Evolutionary conservation across 1,284 basidiomycete species (phyloP).

Genomic region (Xerocomus amazonicus): DNA sequence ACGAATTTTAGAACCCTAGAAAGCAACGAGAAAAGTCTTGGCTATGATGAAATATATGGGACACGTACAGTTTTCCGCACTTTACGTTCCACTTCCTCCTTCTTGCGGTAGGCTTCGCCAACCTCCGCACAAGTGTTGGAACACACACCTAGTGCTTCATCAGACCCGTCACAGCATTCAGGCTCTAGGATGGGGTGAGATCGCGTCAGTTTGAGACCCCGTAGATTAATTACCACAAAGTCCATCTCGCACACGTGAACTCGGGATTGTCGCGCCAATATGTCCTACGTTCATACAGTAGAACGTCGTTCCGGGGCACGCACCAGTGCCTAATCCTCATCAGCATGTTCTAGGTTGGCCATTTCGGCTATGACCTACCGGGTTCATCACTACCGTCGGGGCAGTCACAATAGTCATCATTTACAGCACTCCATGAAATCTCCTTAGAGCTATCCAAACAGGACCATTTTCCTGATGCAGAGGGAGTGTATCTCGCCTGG

Average conservation of each 20-base stretch:
- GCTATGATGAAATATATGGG: background rate
- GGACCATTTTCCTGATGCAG: constrained; percentile 52
- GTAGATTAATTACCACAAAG: constrained; percentile 74
- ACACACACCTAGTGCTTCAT: constrained; percentile 82
- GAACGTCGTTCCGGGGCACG: constrained; percentile 77
- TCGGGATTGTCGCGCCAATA: constrained; percentile 74
- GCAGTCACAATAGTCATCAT: constrained; percentile 96
- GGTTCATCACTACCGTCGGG: constrained; percentile 92
- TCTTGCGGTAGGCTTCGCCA: constrained; percentile 67
- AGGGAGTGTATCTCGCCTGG: constrained; percentile 45
- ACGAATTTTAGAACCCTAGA: constrained; percentile 86
- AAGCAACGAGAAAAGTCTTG: background rate
- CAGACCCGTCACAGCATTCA: constrained; percentile 97
- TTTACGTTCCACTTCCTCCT: constrained; percentile 69
- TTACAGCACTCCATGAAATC: constrained; percentile 76
- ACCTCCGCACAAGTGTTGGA: constrained; percentile 76
- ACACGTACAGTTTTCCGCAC: constrained; percentile 70
- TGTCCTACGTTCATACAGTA: constrained; percentile 91
- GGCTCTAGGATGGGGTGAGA: constrained; percentile 54
- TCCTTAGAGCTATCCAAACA: constrained; percentile 72
- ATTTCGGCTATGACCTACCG: constrained; percentile 41
- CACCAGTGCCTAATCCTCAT: constrained; percentile 68
- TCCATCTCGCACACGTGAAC: constrained; percentile 90
- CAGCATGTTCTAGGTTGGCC: constrained; percentile 1
- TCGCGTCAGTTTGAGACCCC: background rate